Percentiles rank a stretch among this genome's conserved stretches.
These are phyloP conservation scores for Lotus japonicus DNA, from an alignment of 306 rosid species.

Conservation along the genomic window DNA sequence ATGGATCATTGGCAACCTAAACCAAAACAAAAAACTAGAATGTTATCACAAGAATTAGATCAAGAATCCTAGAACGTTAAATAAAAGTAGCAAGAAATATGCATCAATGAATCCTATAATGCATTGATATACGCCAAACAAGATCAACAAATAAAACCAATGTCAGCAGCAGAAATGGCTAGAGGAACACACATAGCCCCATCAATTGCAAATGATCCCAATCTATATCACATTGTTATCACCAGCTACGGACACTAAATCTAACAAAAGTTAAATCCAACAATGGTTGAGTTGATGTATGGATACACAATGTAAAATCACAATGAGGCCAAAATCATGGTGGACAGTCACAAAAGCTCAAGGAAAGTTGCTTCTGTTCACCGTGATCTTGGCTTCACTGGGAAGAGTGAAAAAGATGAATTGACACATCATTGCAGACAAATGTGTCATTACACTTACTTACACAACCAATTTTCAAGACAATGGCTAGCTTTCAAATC, in stretches of 20 bases:
- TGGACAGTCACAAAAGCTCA: too few species aligned
- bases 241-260: background rate
- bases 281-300: too few species aligned
- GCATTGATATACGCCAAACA: background rate
- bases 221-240: background rate
- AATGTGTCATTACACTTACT: background rate
- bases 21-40: background rate
- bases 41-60: background rate
- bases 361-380: too few species aligned
- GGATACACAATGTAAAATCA: too few species aligned
- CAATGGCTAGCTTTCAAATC: background rate
- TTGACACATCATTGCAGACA: background rate
- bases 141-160: background rate
- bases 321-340: too few species aligned
- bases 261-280: background rate
- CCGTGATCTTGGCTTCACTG: too few species aligned
- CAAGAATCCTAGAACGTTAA: background rate
- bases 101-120: background rate
- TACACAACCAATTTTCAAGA: background rate
- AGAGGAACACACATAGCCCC: background rate
- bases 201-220: background rate
- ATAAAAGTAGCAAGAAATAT: too few species aligned
- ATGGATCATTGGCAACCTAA: constrained; percentile 42
- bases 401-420: too few species aligned
- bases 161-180: constrained; percentile 11